These are phyloP conservation scores for Cyberlindnera meyerae DNA, from an alignment of 805 yeast species.

Conservation along the genomic window DNA sequence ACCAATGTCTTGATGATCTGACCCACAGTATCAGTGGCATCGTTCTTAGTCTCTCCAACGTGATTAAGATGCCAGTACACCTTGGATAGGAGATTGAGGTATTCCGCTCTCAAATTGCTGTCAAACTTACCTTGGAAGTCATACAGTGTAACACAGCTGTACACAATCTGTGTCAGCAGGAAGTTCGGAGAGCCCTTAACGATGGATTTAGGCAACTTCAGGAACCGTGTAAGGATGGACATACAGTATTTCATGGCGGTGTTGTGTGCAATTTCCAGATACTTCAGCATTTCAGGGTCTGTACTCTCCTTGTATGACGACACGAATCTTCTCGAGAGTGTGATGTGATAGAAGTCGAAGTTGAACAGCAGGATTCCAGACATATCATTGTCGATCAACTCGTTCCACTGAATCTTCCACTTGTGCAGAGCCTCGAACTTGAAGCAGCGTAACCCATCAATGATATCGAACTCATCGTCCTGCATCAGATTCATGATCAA, in stretches of 20 bases:
- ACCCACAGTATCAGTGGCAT: constrained; percentile 57
- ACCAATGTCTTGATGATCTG: constrained; percentile 47
- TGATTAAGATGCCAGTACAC: constrained; percentile 56
- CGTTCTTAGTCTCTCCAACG: constrained; percentile 51
- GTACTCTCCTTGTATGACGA: constrained; percentile 24
- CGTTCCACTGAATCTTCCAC: constrained; percentile 44
- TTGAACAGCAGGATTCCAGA: constrained; percentile 45
- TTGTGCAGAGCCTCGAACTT: constrained; percentile 23
- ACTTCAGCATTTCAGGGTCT: constrained; percentile 23
- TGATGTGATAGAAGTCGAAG: constrained; percentile 42
- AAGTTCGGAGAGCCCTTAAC: constrained; percentile 54
- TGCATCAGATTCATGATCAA: constrained; percentile 20
- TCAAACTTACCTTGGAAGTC: constrained; percentile 40
- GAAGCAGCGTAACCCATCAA: constrained; percentile 16
- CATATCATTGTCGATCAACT: constrained; percentile 41
- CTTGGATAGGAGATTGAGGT: constrained; percentile 44
- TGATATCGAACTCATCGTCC: constrained; percentile 16
- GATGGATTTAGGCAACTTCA: constrained; percentile 39
- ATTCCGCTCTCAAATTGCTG: constrained; percentile 34
- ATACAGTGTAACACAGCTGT: constrained; percentile 48
- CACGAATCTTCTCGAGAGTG: constrained; percentile 35
- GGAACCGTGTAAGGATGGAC: constrained; percentile 39
- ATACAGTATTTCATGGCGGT: constrained; percentile 44
- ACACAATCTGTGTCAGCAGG: constrained; percentile 47
- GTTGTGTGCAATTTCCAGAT: constrained; percentile 29